These are phyloP conservation scores for Phoenix roebelenii DNA, from an alignment of 176 grass and related monocot species.

Conservation along the genomic window DNA sequence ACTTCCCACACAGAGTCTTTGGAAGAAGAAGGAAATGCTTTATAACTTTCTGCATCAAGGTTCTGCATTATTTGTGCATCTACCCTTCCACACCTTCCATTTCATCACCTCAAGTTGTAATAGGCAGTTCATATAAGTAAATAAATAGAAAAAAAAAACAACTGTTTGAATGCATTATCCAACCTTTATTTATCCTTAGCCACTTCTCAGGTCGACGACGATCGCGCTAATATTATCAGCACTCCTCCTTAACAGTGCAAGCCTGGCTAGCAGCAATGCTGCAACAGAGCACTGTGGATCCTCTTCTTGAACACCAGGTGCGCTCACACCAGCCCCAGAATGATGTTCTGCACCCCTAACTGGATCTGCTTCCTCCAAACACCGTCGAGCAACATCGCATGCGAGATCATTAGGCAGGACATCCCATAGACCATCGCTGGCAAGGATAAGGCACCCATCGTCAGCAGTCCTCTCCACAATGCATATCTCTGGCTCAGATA, in stretches of 20 bases:
- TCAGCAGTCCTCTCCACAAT: conserved; percentile 22
- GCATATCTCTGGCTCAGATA: conserved; percentile 58
- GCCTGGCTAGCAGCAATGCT: conserved; percentile 45
- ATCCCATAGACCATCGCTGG: conserved; percentile 91
- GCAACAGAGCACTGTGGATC: conserved; percentile 48
- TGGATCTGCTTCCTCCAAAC: conserved; percentile 40
- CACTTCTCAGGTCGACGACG: conserved; percentile 51
- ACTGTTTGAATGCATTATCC: too few relatives aligned
- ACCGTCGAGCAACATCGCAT: conserved; percentile 46
- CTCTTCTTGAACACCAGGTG: neutral
- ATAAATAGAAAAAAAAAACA: too few relatives aligned
- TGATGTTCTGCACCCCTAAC: neutral
- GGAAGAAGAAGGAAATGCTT: too few relatives aligned
- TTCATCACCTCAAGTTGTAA: too few relatives aligned
- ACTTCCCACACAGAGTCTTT: too few relatives aligned
- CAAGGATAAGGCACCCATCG: conserved; percentile 68
- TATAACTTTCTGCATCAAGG: too few relatives aligned
- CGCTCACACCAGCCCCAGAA: neutral
- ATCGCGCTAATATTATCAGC: conserved; percentile 66
- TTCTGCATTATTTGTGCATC: too few relatives aligned
- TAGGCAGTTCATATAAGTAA: too few relatives aligned
- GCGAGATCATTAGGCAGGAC: conserved; percentile 52
- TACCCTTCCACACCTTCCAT: too few relatives aligned
- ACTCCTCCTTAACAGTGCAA: conserved; percentile 53
- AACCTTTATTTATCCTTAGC: too few relatives aligned